Base-by-base conservation (phyloP, 202 grass and related monocot genomes). In the Eragrostis tef region DNA sequence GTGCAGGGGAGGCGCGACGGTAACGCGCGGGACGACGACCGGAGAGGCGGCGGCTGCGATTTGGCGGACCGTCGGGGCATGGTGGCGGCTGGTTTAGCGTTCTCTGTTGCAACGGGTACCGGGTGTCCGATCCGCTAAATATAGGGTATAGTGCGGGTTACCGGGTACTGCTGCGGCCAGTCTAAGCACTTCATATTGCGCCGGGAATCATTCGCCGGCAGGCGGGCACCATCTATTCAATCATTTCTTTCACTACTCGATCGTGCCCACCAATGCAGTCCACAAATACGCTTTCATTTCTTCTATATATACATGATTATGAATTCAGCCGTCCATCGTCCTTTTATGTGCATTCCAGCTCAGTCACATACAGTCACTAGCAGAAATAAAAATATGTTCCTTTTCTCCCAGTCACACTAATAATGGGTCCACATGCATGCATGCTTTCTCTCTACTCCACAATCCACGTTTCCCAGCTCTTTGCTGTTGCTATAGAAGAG, bases 331-430 rank as follows among this genome's bases (percentile, higher is more conserved):
- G 6, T 31, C 21, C 65, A 17, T 13, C 20, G 48, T 72, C 62
- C 50, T n/a, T 12, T 1, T 54, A 5, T 46, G 22, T 81, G 87
- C 83, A 54, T 53, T 86, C 78, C 87, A 89, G 60, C 77, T 74
- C 81, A 44, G 20, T 71, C 24, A 22, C n/a, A 20, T 24, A 45
- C 64, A 39, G 34, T 52, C 57, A 46, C 56, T 21, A 67, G 29
- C 48, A 63, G 25, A 34, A 15, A 62, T 19, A 79, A 4, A 67
- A 21, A 39, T 39, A 39, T 5, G 6, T 39, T 74, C 79, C 74
- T 4, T 64, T n/a, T 36, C 49, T 62, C 75, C 50, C 50, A 56
- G 62, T 70, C 84, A 59, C 79, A 49, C 62, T 70, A 68, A 60
- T 67, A 20, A 67, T 68, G 21, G 67, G 24, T 25, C 67, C 65